Evolutionary conservation across 306 rosid species (phyloP).

Genomic region (Lotus japonicus): DNA sequence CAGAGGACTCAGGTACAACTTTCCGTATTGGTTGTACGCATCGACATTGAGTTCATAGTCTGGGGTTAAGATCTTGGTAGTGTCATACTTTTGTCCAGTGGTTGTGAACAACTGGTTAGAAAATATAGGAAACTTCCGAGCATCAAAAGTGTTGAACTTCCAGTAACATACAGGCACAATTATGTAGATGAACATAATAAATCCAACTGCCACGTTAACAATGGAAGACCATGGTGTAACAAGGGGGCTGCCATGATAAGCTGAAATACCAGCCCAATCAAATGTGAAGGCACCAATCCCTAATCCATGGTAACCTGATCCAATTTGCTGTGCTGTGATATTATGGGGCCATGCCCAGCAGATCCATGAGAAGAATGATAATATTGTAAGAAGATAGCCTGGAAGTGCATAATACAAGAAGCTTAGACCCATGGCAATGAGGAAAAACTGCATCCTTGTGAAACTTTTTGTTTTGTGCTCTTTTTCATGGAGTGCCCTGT

Average conservation of each 20-base stretch:
- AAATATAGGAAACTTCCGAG: constrained; percentile 92
- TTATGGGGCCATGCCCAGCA: constrained; percentile 94
- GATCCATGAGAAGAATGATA: constrained; percentile 96
- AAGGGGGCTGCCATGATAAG: constrained; percentile 96
- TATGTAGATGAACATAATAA: constrained; percentile 83
- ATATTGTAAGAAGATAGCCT: constrained; percentile 68
- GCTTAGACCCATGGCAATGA: constrained; percentile 67
- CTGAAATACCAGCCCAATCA: constrained; percentile 99
- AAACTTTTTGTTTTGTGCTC: constrained; percentile 52
- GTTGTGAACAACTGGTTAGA: constrained; percentile 70
- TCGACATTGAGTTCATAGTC: constrained; percentile 57
- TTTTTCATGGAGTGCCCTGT: constrained; percentile 96
- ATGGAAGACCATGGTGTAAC: constrained; percentile 89
- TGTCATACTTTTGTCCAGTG: constrained; percentile 70
- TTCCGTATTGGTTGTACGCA: constrained; percentile 76
- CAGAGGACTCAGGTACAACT: constrained; percentile 94
- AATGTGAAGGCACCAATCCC: constrained; percentile 88
- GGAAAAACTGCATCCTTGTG: constrained; percentile 77
- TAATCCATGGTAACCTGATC: constrained; percentile 83
- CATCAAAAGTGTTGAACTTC: constrained; percentile 89
- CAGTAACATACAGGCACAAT: constrained; percentile 87
- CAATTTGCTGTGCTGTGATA: constrained; percentile 93
- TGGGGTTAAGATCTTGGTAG: constrained; percentile 69
- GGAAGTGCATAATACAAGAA: constrained; percentile 83
- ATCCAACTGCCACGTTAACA: constrained; percentile 85